Percentiles rank a stretch among this genome's conserved stretches.
Conservation (phyloP, 768 basidiomycete species). For the Russula olivacea region DNA sequence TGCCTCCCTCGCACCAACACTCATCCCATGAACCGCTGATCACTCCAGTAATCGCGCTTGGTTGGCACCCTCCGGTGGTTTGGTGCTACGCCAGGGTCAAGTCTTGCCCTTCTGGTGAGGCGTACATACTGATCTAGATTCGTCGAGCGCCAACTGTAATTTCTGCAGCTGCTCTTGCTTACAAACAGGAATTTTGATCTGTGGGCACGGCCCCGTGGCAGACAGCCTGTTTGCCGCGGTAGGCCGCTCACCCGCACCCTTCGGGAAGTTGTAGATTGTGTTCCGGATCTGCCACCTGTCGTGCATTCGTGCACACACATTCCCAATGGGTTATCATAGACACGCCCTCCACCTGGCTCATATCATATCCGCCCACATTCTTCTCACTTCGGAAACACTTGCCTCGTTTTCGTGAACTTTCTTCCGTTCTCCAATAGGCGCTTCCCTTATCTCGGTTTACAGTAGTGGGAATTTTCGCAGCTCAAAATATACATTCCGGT, state of each 20-base stretch:
- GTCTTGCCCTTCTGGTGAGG: conserved; percentile 9
- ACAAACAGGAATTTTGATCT: not conserved
- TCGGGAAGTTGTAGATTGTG: not conserved
- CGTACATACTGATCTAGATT: conserved; percentile 4
- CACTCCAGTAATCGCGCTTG: conserved; percentile 13
- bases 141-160: not conserved
- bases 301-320: not conserved
- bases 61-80: conserved; percentile 1
- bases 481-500: conserved; percentile 17
- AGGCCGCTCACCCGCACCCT: not conserved
- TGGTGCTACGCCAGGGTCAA: not conserved
- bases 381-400: conserved; percentile 12
- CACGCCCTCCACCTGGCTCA: not conserved
- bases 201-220: not conserved
- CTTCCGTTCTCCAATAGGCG: conserved; percentile 18
- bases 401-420: conserved; percentile 19
- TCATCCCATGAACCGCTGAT: conserved; percentile 1
- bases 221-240: not conserved
- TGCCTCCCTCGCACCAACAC: conserved; percentile 1
- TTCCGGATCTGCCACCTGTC: conserved; percentile 15
- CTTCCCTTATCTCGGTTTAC: conserved; percentile 16
- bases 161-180: not conserved
- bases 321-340: conserved; percentile 2
- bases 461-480: conserved; percentile 21
- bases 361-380: conserved; percentile 14